Evolutionary conservation across 2,329 filamentous ascomycete genomes (phyloP).

Genomic region (Bipolaris gigantea): DNA sequence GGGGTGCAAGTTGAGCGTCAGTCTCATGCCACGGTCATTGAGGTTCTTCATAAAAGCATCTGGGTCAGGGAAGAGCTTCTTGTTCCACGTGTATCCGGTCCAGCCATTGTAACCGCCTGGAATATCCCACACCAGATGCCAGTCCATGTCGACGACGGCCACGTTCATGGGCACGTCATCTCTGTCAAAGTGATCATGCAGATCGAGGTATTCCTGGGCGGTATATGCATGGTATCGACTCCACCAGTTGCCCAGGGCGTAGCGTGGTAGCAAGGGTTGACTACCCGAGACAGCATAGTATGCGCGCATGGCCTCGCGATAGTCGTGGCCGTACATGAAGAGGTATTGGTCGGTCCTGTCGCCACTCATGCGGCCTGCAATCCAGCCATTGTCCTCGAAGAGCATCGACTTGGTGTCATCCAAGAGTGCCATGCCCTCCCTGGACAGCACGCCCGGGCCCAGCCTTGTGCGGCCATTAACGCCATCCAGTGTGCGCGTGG

Average conservation of each 20-base stretch:
- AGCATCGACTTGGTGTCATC: conserved; percentile 62
- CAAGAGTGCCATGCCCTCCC: conserved; percentile 55
- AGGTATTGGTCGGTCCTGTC: conserved; percentile 61
- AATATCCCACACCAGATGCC: conserved; percentile 58
- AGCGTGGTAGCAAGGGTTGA: conserved; percentile 60
- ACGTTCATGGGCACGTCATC: conserved; percentile 60
- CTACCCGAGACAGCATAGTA: conserved; percentile 60
- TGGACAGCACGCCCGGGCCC: conserved; percentile 56
- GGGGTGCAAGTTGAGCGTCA: conserved; percentile 65
- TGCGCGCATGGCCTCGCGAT: conserved; percentile 56
- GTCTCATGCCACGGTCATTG: conserved; percentile 56
- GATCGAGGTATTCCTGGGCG: conserved; percentile 57
- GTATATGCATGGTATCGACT: conserved; percentile 63
- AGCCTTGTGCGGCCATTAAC: conserved; percentile 56
- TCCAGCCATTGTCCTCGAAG: conserved; percentile 57
- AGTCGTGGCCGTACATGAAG: conserved; percentile 62
- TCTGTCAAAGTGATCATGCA: conserved; percentile 60
- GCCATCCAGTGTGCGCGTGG: conserved; percentile 59
- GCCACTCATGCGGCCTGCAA: conserved; percentile 52
- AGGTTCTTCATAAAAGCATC: conserved; percentile 55
- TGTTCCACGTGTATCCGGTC: conserved; percentile 67
- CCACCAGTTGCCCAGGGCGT: conserved; percentile 68
- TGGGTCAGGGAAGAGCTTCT: conserved; percentile 57
- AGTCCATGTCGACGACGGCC: conserved; percentile 68
- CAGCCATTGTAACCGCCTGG: conserved; percentile 51